Evolutionary conservation across 192 early-diverging fungal genomes (phyloP), one percentile per base, ranked within the genome.

Genomic region (Backusella parvicylindrica): DNA sequence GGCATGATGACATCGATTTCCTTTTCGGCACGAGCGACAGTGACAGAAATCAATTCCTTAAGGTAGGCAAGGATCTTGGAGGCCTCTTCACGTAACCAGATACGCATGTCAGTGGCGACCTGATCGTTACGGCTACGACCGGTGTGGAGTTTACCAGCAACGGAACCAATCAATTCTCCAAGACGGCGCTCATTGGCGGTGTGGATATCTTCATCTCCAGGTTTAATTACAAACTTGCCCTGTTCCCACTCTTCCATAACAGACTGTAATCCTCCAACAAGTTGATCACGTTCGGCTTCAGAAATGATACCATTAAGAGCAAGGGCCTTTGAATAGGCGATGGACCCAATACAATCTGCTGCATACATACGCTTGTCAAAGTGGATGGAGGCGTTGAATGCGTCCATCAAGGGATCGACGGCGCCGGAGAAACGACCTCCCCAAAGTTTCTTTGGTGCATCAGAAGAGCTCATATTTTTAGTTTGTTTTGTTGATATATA

Each of bases 1-100:
- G 98, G 98, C 95, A 99, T 97, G 68, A 99, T 76, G n/a, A 96
- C 91, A 81, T 98, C 93, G 12, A 98, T 88, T 76, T 99, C 98
- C 35, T 75, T 78, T 71, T 93, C 89, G 6, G 98, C 98, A n/a
- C 98, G 87, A 36, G 82, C 81, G 3, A 95, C 92, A 32, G 89
- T 82, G 12, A 88, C 89, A 13, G 79, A 83, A 6, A 99, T 92
- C 30, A 98, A 81, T 65, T 92, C 90, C 79, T 94, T 94, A 43
- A 97, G 76, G 60, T 90, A 84, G 2, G 67, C 84, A 3, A 92
- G 71, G 23, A 97, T 75, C 78, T 86, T 84, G 35, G 78, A 74
- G 11, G 90, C 89, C 67, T 95, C 95, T 37, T 94, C 94, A 64
- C 95, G 89, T 38, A 97, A 86, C 95, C 95, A 99, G 73, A 98